Evolutionary conservation across 202 grass and related monocot species (phyloP), one percentile per base, ranked within the genome.

Genomic region (Sporobolus alterniflorus): DNA sequence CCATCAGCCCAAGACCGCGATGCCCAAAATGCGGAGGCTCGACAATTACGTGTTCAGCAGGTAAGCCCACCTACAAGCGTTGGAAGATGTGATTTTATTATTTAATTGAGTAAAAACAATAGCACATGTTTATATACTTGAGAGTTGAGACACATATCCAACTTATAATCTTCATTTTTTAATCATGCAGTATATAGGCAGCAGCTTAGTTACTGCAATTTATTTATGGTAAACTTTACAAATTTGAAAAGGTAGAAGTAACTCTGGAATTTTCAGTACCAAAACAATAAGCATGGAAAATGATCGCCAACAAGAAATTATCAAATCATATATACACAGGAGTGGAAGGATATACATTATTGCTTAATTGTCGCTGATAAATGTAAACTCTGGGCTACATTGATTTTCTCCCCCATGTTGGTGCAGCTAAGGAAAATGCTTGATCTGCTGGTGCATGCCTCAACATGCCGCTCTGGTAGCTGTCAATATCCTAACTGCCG

Each of bases 391-490:
- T 17, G 12, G 57, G 16, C 31, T 75, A 79, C 78, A 62, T 46
- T 77, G 77, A 81, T n/a, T 80, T 39, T 69, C 54, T 78, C 76
- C 76, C 72, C 85, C 71, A 69, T 72, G 36, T 33, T 76, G 31
- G 70, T 92, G 88, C 91, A 99, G 97, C 84, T 99, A 85, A 92
- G 93, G 76, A 97, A 99, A 82, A 99, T 99, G 97, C 86, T 99
- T n/a, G 97, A 99, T 74, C 86, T 99, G 80, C 83, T 99, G 86
- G 88, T 97, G 52, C 97, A 99, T 80, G 97, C 93, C 2, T 97
- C 97, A 1, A 87, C 91, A 70, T 99, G 97, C 84, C 88, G 91
- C 54, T 89, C 88, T 81, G 91, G 91, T 67, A 89, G 94, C 28
- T 99, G 97, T 71, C 93, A 94, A 46, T 99, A 99, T 74, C 97